Evolutionary conservation across 2,329 filamentous ascomycete species (phyloP).

Genomic region (Aureobasidium uvarum): DNA sequence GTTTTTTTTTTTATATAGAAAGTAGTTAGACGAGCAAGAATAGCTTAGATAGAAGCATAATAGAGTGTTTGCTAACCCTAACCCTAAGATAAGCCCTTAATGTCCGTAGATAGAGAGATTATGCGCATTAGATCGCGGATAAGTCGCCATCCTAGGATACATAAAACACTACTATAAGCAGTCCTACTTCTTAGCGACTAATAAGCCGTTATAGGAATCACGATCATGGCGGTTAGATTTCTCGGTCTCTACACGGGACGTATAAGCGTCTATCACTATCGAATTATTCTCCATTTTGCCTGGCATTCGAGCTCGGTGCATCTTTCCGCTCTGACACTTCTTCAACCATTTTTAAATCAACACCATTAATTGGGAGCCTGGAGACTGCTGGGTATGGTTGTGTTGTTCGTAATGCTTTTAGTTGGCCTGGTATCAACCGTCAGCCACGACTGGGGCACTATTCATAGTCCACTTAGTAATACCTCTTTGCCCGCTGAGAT

Average conservation of each 20-base stretch:
- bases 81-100: too few species aligned
- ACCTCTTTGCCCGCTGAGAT: constrained; percentile 18
- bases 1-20: too few species aligned
- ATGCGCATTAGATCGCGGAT: neutral
- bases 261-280: constrained; percentile 35
- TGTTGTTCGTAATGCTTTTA: constrained; percentile 31
- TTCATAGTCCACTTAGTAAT: neutral
- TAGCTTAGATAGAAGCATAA: too few species aligned
- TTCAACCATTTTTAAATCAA: constrained; percentile 28
- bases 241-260: constrained; percentile 26
- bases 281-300: constrained; percentile 34
- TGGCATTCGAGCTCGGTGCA: constrained; percentile 36
- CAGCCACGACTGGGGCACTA: constrained; percentile 29
- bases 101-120: constrained; percentile 31
- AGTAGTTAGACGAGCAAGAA: too few species aligned
- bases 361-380: constrained; percentile 28
- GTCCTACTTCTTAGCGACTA: constrained; percentile 34
- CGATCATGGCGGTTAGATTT: constrained; percentile 34
- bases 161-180: constrained; percentile 20
- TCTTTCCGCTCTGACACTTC: constrained; percentile 31
- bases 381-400: constrained; percentile 31
- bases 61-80: too few species aligned
- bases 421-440: constrained; percentile 31
- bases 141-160: neutral
- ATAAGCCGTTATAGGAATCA: constrained; percentile 35